These are phyloP conservation scores for Catunica adiposa DNA, from an alignment of 2,329 filamentous ascomycete species.

Conservation along the genomic window DNA sequence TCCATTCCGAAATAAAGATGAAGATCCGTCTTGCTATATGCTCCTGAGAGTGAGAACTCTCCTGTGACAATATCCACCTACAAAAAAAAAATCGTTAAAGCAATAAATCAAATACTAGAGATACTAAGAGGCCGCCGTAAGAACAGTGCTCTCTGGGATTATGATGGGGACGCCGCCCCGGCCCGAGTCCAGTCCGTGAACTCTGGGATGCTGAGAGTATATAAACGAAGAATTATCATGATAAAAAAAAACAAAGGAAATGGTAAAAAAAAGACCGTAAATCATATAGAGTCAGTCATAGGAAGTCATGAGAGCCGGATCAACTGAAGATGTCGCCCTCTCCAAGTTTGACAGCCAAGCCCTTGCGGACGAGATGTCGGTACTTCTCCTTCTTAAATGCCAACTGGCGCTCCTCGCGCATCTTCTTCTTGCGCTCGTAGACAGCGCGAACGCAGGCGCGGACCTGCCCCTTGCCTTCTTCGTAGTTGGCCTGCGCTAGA, in stretches of 20 bases:
- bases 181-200: background rate
- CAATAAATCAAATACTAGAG: background rate
- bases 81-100: background rate
- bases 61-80: too few species aligned
- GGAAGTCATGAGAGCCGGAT: background rate
- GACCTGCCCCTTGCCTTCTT: slow-evolving; percentile 64
- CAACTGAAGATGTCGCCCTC: slow-evolving; percentile 45
- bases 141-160: background rate
- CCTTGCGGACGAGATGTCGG: slow-evolving; percentile 31
- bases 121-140: background rate
- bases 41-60: background rate
- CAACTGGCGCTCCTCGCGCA: slow-evolving; percentile 38
- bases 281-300: background rate
- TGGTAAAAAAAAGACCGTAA: background rate
- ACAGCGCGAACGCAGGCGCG: slow-evolving; percentile 67
- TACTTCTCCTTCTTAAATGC: slow-evolving; percentile 25
- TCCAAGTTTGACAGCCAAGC: slow-evolving; percentile 36
- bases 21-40: background rate
- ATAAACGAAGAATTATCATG: background rate
- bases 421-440: slow-evolving; percentile 75
- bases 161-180: background rate
- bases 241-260: background rate
- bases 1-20: background rate
- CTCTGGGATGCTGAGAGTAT: too few species aligned
- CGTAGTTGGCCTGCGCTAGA: slow-evolving; percentile 73